Conservation (phyloP, 2,329 filamentous ascomycete genomes). For the Xylaria sp. region DNA sequence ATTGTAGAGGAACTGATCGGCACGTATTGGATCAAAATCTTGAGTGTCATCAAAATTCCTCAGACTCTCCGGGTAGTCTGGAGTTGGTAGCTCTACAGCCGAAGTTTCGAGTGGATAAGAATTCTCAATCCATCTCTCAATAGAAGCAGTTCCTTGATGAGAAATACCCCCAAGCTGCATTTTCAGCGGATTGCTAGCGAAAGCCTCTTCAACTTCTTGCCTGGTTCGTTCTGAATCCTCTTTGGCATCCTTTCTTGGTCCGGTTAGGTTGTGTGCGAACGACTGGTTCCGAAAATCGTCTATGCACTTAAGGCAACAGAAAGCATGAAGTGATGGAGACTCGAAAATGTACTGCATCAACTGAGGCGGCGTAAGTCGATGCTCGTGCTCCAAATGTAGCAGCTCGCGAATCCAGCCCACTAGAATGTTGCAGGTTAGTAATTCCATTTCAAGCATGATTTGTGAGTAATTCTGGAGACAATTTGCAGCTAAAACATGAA, state of each 20-base stretch:
- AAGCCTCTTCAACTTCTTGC: background rate
- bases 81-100: background rate
- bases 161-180: background rate
- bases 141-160: background rate
- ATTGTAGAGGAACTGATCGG: background rate
- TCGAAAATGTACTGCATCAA: conserved; percentile 28
- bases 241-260: background rate
- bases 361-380: background rate
- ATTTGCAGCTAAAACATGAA: too few species aligned
- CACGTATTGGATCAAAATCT: background rate
- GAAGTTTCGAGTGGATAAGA: background rate
- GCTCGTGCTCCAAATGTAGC: background rate
- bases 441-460: background rate
- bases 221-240: background rate
- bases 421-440: background rate
- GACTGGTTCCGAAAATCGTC: background rate
- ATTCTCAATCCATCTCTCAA: background rate
- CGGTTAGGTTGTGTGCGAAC: background rate
- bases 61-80: background rate
- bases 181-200: background rate
- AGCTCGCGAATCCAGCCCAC: background rate
- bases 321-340: conserved; percentile 27
- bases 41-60: background rate
- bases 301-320: conserved; percentile 14
- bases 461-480: background rate